Conservation (phyloP, 169 alveolate species). For the Plasmodium knowlesi region DNA sequence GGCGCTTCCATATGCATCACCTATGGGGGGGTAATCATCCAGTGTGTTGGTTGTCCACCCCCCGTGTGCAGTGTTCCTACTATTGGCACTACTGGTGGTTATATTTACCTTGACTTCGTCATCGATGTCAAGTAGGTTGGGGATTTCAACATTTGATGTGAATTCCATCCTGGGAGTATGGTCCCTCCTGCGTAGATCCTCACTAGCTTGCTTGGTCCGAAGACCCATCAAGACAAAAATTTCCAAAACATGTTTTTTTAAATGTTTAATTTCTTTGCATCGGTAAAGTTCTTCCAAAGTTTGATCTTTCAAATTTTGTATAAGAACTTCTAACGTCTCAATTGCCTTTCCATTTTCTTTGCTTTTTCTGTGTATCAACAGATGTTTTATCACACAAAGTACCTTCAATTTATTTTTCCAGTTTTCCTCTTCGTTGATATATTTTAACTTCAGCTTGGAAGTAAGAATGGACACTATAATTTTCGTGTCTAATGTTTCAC, state of each 20-base stretch:
- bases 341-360: slow-evolving; percentile 25
- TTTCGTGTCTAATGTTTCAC: slow-evolving; percentile 65
- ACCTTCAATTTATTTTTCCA: slow-evolving; percentile 58
- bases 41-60: neutral
- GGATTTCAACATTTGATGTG: neutral
- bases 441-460: slow-evolving; percentile 15
- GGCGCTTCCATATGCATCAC: neutral
- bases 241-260: slow-evolving; percentile 41
- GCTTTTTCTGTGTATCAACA: slow-evolving; percentile 24
- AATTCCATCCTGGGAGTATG: neutral
- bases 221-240: slow-evolving; percentile 59
- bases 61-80: neutral
- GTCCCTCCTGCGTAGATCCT: neutral
- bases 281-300: slow-evolving; percentile 42
- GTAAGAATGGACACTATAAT: slow-evolving; percentile 46
- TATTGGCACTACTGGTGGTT: neutral
- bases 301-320: slow-evolving; percentile 41
- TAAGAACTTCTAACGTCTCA: slow-evolving; percentile 27
- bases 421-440: slow-evolving; percentile 32
- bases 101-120: neutral
- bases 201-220: neutral
- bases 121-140: slow-evolving; percentile 34
- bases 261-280: slow-evolving; percentile 67
- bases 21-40: neutral
- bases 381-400: slow-evolving; percentile 26